Base-by-base conservation (phyloP, 73 alveolate genomes). In the Paraurostyla sp. region DNA sequence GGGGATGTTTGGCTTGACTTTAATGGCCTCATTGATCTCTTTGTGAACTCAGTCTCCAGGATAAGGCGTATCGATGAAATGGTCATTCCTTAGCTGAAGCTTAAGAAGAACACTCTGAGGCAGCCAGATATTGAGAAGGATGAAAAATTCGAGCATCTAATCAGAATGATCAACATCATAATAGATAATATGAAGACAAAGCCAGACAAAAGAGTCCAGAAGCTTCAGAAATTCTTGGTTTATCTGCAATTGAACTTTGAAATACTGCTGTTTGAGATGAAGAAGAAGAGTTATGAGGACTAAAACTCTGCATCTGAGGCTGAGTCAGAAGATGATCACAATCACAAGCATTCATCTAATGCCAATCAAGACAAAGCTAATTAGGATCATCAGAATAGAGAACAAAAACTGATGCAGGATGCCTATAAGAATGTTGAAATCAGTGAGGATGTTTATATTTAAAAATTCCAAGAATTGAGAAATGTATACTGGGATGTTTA, bases 401-500 rank as follows among this genome's bases (percentile, higher is more conserved):
- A 73, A 81, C 56, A 65, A 65, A 41, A 84, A 81, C 36, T 63
- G 49, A 62, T 41, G 71, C n/a, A 75, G 49, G 65, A 81, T 40
- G 91, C 91, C 22, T 90, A 83, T 59, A 83, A 71, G 51, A 84
- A 91, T 71, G 49, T 91, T 9, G 96, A 91, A 38, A 75, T 91
- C 42, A 42, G 93, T 7, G 92, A 91, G 65, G 93, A 57, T 16
- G 81, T 76, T 13, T 91, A 91, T 42, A 62, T 46, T 9, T 76
- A 69, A 18, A 69, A 85, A 54, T 91, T 82, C 41, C 45, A 63
- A 29, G 90, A 73, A 46, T 38, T 91, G 22, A 84, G 92, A 38
- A 52, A 88, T 16, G 91, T 91, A 0, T 91, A 42, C 50, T 91
- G 96, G 96, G 96, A 85, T 36, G 91, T 85, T 18, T 71, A 85